Conservation (phyloP, 345 rosid genomes). For the Arabidopsis thaliana region DNA sequence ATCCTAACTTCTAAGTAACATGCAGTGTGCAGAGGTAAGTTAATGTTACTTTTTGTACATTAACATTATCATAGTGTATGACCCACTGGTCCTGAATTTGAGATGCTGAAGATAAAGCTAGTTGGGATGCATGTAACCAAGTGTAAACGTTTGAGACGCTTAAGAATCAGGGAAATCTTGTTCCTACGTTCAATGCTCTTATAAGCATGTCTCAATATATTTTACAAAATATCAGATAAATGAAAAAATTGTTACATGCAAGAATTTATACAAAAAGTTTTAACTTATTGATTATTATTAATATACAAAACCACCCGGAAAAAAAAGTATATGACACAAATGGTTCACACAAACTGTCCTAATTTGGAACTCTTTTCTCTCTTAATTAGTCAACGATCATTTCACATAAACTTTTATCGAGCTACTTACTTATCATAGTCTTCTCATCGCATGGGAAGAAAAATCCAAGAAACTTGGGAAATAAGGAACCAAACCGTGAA, state of each 20-base stretch:
- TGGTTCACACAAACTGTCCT: neutral
- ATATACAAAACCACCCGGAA: neutral
- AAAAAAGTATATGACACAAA: neutral
- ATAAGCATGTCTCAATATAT: neutral
- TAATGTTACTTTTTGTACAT: neutral
- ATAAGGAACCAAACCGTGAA: conserved; percentile 28
- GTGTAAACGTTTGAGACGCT: too few relatives aligned
- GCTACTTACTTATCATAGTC: conserved; percentile 23
- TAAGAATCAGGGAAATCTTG: neutral
- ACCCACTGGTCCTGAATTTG: neutral
- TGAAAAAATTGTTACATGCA: neutral
- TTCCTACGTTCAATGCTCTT: neutral
- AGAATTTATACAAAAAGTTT: neutral
- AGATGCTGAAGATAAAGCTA: conserved; percentile 3
- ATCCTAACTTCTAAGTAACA: neutral
- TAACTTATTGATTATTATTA: too few relatives aligned
- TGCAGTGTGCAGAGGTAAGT: neutral
- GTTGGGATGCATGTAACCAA: neutral
- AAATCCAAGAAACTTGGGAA: conserved; percentile 16
- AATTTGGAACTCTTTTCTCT: neutral
- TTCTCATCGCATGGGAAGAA: conserved; percentile 2
- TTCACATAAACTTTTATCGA: conserved; percentile 9
- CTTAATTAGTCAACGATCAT: neutral
- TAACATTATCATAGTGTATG: neutral
- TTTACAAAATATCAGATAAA: conserved; percentile 3